A percentile compares a stretch with the other conserved stretches of the same genome.
Conservation (phyloP, 345 rosid genomes). For the Psidium friedrichsthalianum region DNA sequence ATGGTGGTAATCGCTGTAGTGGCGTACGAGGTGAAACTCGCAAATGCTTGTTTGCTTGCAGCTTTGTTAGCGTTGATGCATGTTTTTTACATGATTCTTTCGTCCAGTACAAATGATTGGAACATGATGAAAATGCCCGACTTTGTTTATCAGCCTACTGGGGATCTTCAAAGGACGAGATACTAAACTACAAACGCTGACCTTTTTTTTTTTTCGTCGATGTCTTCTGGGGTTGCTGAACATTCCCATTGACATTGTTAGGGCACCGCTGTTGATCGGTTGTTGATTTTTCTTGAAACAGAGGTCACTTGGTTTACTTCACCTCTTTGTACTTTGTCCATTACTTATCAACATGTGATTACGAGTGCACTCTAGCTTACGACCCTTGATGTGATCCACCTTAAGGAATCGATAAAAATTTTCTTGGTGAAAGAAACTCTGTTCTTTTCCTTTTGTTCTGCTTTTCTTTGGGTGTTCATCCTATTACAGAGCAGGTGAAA, state of each 20-base stretch:
- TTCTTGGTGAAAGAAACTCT: not conserved
- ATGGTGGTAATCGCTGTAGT: not conserved
- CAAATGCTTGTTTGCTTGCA: not conserved
- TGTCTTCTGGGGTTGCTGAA: not conserved
- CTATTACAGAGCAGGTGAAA: not conserved
- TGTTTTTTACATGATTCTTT: not conserved
- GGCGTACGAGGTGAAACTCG: not conserved
- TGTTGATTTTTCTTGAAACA: not conserved
- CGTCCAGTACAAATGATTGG: not conserved
- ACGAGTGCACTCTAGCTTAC: not conserved
- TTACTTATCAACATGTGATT: not conserved
- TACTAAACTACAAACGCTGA: not conserved
- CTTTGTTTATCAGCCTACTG: not conserved
- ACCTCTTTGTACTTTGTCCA: not conserved
- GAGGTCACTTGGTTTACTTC: not conserved
- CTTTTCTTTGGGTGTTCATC: not conserved
- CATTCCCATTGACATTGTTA: not conserved
- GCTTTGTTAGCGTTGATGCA: not conserved
- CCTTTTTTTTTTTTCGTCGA: not conserved
- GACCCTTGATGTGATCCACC: not conserved
- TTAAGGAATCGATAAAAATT: not conserved
- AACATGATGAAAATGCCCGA: not conserved
- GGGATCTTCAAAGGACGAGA: not conserved
- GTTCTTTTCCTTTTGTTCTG: not conserved
- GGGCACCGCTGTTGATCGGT: not conserved